Evolutionary conservation across 139 green algal species (phyloP), one percentile per base, ranked within the genome.

Genomic region (Micractinium sp.): DNA sequence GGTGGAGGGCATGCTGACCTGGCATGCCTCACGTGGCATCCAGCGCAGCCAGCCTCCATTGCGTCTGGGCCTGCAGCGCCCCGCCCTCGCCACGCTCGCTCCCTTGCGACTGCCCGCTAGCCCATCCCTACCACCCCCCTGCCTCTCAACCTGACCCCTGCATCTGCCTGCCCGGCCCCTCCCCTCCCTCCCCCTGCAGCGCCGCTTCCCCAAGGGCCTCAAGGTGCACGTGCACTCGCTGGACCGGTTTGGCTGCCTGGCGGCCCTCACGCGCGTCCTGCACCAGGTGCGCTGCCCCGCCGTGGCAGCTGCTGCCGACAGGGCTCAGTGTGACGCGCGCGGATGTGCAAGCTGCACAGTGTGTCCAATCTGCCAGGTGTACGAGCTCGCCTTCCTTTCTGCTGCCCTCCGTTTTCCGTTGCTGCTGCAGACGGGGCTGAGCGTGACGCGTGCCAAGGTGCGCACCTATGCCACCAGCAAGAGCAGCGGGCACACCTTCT

Each of bases 181-280:
- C 4, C 75, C 7, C 75, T 9, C 1, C 75, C 35, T 2, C 75
- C 27, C 5, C 36, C 19, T 81, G 39, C 69, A 81, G 84, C 84
- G 91, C 73, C 84, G 91, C 85, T 92, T 93, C 85, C 91, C 91
- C 47, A 90, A 90, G 36, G 91, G 91, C 75, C 71, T 93, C 39
- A 89, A 93, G 96, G 90, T 98, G 81, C 92, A 95, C n/a, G 89
- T 96, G 36, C 90, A 93, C 85, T 93, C 87, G 36, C 84, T 93
- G 53, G 91, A 94, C 90, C 78, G 93, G n/a, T 93, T 93, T 75
- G 91, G 91, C 76, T 94, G 83, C 90, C 89, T 93, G 74, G 91
- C 92, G 20, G 81, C 88, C 0, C 91, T 95, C 56, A 90, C 92
- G 5, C 88, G 75, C 36, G 88, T 89, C 69, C 92, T 92, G 60